Base-by-base conservation (phyloP, 306 rosid genomes). In the Sicyos edulis region DNA sequence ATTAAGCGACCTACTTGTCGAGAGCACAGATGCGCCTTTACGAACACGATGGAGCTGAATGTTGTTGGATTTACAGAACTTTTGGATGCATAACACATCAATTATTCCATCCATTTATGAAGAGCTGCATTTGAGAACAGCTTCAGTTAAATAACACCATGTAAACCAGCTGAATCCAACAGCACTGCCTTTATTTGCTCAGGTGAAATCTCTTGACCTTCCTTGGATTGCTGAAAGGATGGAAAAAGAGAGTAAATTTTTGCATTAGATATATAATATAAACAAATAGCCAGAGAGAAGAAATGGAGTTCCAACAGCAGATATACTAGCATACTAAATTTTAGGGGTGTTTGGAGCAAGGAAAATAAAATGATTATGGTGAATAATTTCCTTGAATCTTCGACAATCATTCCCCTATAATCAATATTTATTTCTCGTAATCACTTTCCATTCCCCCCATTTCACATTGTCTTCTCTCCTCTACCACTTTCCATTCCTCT, bases 151-250 rank as follows among this genome's bases (percentile, higher is more conserved):
- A 82, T 65, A 85, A 81, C 80, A 34, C 88, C 88, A 75, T 87
- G 92, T 73, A 80, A 84, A 57, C 89, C 95, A 0, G 86, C 97
- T 34, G 92, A 86, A 80, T 90, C 97, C 91, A 88, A 73, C 12
- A 93, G 93, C 45, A 83, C 92, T 5, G 96, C 95, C 76, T 86
- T 93, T 4, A 93, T 87, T 52, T 88, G 89, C 85, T 93, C 98
- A 0, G 98, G 97, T 47, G 72, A 75, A 8, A 88, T 86, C 58
- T 91, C 92, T 80, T 91, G 93, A 22, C 90, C 92, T 82, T 90
- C 98, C 85, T 80, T 84, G 83, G 92, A 88, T 88, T 93, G 98
- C 97, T 90, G 93, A 20, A 75, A 44, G 57, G 70, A 8, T 53
- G 58, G 10, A 50, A 44, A 14, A 37, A 34, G 50, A 32, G 20